A percentile compares a stretch with the other conserved stretches of the same genome.
phyloP scores from a whole-genome alignment of 2,329 filamentous ascomycete genomes.

The Didymella pomorum region DNA sequence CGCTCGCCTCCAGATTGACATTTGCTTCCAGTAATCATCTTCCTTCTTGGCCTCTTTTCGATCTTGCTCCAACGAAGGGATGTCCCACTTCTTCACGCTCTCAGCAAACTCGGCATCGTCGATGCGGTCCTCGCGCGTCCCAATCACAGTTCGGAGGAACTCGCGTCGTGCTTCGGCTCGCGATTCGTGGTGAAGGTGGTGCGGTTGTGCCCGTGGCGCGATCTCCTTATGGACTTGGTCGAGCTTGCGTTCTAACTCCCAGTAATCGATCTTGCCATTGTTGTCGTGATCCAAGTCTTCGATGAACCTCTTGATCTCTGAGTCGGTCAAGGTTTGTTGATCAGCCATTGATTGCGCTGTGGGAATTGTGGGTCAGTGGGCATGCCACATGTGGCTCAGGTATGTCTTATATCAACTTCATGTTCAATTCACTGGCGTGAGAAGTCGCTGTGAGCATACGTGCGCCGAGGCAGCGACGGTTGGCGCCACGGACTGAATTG shows the following conservation, averaged over 20 bases:
- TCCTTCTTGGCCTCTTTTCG: slow-evolving; percentile 59
- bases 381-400: slow-evolving; percentile 26
- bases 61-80: slow-evolving; percentile 59
- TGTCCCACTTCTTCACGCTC: slow-evolving; percentile 57
- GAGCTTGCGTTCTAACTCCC: slow-evolving; percentile 62
- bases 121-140: slow-evolving; percentile 54
- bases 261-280: slow-evolving; percentile 62
- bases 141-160: slow-evolving; percentile 62
- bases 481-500: slow-evolving; percentile 14
- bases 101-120: slow-evolving; percentile 58
- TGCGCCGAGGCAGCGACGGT: slow-evolving; percentile 37
- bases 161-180: slow-evolving; percentile 56
- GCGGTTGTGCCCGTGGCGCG: slow-evolving; percentile 55
- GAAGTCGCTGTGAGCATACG: slow-evolving; percentile 29
- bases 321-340: slow-evolving; percentile 48
- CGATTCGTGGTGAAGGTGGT: slow-evolving; percentile 55
- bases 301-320: slow-evolving; percentile 62
- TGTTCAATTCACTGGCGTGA: slow-evolving; percentile 17
- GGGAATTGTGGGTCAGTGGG: slow-evolving; percentile 1
- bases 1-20: slow-evolving; percentile 57
- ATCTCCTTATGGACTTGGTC: slow-evolving; percentile 63
- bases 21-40: slow-evolving; percentile 56
- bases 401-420: slow-evolving; percentile 17
- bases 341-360: slow-evolving; percentile 30
- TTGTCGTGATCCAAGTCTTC: slow-evolving; percentile 62